These are phyloP conservation scores for Globisporangium camurandrum DNA, from an alignment of 352 stramenopile genomes.

Conservation along the genomic window DNA sequence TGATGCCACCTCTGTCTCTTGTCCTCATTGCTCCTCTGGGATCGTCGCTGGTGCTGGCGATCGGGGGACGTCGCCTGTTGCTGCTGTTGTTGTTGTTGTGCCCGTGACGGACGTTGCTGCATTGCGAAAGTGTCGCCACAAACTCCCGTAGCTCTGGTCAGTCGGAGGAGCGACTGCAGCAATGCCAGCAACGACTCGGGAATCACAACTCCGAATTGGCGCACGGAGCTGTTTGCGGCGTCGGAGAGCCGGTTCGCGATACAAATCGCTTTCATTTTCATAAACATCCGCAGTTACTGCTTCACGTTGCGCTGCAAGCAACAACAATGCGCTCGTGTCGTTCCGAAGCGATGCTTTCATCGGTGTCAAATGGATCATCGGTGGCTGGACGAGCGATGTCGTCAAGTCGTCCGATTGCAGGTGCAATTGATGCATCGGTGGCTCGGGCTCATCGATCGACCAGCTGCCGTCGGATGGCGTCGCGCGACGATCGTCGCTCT, in stretches of 20 bases:
- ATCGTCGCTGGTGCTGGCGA: slow-evolving; percentile 2
- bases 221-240: slow-evolving; percentile 14
- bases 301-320: slow-evolving; percentile 30
- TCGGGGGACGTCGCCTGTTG: not conserved
- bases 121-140: slow-evolving; percentile 4
- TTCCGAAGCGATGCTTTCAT: slow-evolving; percentile 13
- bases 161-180: no score
- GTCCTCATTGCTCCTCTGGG: slow-evolving; percentile 5
- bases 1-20: no score
- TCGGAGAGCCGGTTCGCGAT: slow-evolving; percentile 62
- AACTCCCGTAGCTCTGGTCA: slow-evolving; percentile 9
- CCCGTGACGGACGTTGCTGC: not conserved
- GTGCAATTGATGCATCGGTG: no score
- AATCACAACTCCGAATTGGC: slow-evolving; percentile 8
- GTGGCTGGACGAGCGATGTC: slow-evolving; percentile 2
- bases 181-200: slow-evolving; percentile 3
- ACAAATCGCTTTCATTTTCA: slow-evolving; percentile 69
- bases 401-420: slow-evolving; percentile 3
- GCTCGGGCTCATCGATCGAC: slow-evolving; percentile 9
- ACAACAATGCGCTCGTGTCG: slow-evolving; percentile 26
- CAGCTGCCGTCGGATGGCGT: not conserved
- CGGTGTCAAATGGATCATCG: slow-evolving; percentile 6
- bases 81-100: no score
- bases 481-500: not conserved
- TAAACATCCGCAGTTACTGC: slow-evolving; percentile 19